Percentiles rank a stretch among this genome's conserved stretches.
These are phyloP conservation scores for Fraxinus nigra DNA, from an alignment of 305 asterid genomes.

Conservation along the genomic window DNA sequence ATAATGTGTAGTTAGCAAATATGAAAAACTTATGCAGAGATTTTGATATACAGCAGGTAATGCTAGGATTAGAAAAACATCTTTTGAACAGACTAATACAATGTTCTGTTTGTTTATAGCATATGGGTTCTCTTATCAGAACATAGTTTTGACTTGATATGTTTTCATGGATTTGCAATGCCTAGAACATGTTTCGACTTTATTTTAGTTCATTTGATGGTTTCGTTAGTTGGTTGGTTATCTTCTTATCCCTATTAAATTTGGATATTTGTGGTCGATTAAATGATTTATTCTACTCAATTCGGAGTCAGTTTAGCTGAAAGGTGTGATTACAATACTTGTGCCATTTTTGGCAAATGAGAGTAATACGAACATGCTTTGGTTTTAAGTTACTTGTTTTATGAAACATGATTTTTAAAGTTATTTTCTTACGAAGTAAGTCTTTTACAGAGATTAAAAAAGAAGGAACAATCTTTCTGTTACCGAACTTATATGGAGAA, in stretches of 20 bases:
- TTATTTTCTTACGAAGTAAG: neutral
- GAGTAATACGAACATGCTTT: neutral
- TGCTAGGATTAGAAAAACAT: slow-evolving; percentile 22
- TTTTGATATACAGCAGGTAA: slow-evolving; percentile 26
- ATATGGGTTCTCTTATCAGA: neutral
- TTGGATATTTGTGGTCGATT: neutral
- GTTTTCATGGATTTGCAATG: neutral
- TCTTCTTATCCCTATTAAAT: neutral
- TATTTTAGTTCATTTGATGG: neutral
- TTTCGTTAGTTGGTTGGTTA: neutral
- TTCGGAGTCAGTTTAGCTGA: neutral
- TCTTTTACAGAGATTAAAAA: neutral
- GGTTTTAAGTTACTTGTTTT: neutral
- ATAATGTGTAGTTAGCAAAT: slow-evolving; percentile 11
- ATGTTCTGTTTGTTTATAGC: neutral
- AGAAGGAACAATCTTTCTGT: neutral
- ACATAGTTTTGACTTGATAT: neutral
- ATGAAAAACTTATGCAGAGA: slow-evolving; percentile 16
- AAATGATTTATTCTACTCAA: neutral
- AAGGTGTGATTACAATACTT: neutral
- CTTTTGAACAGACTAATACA: neutral
- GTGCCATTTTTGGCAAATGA: neutral
- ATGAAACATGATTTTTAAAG: no score
- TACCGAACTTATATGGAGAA: neutral
- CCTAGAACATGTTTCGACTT: neutral